Evolutionary conservation across 306 rosid genomes (phyloP), one percentile per base, ranked within the genome.

Genomic region (Trichosanthes cucumerina): DNA sequence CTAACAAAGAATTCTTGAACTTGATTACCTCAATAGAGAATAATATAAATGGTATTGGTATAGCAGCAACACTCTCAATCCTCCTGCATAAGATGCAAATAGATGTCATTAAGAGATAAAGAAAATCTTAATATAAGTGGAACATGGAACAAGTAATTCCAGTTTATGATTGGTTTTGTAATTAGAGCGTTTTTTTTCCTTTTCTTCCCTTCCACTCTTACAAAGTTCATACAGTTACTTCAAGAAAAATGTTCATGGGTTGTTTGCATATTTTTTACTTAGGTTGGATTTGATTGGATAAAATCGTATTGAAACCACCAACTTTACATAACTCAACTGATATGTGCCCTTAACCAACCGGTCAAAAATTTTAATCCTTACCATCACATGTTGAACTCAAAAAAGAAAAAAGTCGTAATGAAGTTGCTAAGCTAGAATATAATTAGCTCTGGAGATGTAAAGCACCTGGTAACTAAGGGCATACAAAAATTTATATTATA

Each of bases 21-120:
- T 44, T 70, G 76, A 44, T 70, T 70, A 70, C 76, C 76, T 70
- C 76, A 44, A 43, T 70, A 24, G 57, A 70, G 56, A 39, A 23
- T 70, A 44, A 44, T 34, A 70, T 70, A 6, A 70, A 70, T 39
- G 56, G n/a, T 26, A 44, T 44, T 68, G 56, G 21, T 24, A 44
- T 23, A 70, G 76, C 44, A 70, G 76, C 76, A 43, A 44, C 57
- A 21, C 13, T 70, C 76, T 70, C 76, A 70, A 46, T 70, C 76
- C 15, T 44, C 76, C 76, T 70, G 76, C 76, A 70, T 70, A 44
- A 70, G 76, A 70, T 24, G 9, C n/a, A 70, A 70, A 70, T 44
- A 39, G 39, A 24, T 12, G 9, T 44, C 76, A 70, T n/a, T 44
- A 70, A 23, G 14, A 44, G 39, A n/a, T 43, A 44, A 24, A n/a